These are phyloP conservation scores for Arabidopsis suecica DNA, from an alignment of 345 rosid species.

Conservation along the genomic window DNA sequence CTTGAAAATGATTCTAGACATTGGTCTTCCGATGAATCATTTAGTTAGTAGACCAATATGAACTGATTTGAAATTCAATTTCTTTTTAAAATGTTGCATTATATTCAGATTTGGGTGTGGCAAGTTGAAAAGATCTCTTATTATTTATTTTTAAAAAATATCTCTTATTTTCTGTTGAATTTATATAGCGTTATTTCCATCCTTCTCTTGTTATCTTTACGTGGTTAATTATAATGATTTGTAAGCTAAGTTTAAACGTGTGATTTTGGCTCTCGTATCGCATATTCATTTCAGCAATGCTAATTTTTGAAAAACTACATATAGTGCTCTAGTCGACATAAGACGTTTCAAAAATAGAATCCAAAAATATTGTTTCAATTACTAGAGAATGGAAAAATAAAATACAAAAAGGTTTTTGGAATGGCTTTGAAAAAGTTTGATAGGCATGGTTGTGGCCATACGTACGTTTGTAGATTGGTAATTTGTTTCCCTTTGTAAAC, in stretches of 20 bases:
- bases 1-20: no score
- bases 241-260: not conserved
- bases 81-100: not conserved
- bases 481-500: conserved; percentile 10
- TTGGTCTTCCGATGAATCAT: no score
- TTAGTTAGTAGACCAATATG: no score
- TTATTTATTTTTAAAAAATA: not conserved
- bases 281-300: conserved; percentile 9
- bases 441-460: conserved; percentile 39
- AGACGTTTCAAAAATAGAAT: not conserved
- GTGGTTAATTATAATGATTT: not conserved
- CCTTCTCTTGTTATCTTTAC: not conserved
- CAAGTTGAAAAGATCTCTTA: not conserved
- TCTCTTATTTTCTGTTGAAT: not conserved
- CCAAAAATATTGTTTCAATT: not conserved
- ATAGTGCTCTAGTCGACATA: conserved; percentile 18
- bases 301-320: not conserved
- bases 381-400: not conserved
- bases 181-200: not conserved
- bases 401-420: not conserved
- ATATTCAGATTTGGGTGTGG: not conserved
- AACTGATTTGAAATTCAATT: no score
- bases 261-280: not conserved
- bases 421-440: conserved; percentile 29
- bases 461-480: conserved; percentile 18